Evolutionary conservation across 768 basidiomycete genomes (phyloP), one percentile per base, ranked within the genome.

Genomic region (Scleroderma citrinum): DNA sequence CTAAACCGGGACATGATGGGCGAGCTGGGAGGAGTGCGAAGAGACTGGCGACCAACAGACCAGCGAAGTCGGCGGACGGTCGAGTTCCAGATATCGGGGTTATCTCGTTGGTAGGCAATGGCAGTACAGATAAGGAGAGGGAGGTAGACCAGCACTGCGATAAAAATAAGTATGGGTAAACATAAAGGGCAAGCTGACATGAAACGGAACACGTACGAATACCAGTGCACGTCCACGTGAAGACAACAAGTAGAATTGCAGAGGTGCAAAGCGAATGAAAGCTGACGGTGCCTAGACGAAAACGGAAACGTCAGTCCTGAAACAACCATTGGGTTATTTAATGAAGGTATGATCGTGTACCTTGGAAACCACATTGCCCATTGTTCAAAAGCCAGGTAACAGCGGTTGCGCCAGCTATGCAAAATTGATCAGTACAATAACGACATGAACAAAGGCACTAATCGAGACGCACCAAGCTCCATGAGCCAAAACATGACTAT

Each of bases 91-190:
- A 86, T 67, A 5, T 62, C 61, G 19, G 71, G 62, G 55, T 81
- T 76, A 12, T 73, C 68, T 45, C 64, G 67, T 39, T 71, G 59
- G 52, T 71, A 69, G 16, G 74, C 65, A 39, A 77, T 54, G 39
- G 73, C 68, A 10, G 72, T 64, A n/a, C 73, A 59, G 19, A 76
- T 59, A 47, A 86, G 63, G 12, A 72, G 57, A n/a, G 71, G 57
- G 45, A 83, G 68, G 61, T 87, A 87, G n/a, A 68, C 50, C 40
- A 85, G 59, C 45, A 85, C 85, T 87, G 49, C 5, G 34, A 34
- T 48, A 11, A 41, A 46, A 37, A 39, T 50, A 20, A 56, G 46
- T 41, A 2, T 42, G 14, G 45, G 32, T 41, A 39, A 17, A 11
- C 11, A 19, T 23, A 11, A 32, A 21, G 30, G 17, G 43, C 43